These are phyloP conservation scores for Castanea sativa DNA, from an alignment of 306 rosid species.

Conservation along the genomic window DNA sequence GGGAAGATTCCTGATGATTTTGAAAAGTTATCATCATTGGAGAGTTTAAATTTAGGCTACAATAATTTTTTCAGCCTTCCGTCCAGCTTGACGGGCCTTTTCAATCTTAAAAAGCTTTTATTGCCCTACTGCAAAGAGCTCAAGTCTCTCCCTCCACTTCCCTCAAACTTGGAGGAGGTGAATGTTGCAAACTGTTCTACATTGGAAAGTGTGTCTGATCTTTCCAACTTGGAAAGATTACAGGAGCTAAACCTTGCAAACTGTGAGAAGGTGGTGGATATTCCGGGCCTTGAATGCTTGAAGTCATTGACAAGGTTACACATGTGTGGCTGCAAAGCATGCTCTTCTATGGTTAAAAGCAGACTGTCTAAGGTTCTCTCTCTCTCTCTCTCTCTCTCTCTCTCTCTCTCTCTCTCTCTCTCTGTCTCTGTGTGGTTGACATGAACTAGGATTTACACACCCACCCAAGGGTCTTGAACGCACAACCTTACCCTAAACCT, in stretches of 20 bases:
- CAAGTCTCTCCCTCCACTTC: constrained; percentile 58
- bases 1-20: constrained; percentile 60
- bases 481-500: background rate
- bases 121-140: constrained; percentile 42
- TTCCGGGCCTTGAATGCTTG: constrained; percentile 64
- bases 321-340: constrained; percentile 47
- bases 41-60: constrained; percentile 37
- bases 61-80: constrained; percentile 60
- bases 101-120: constrained; percentile 32
- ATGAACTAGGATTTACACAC: too few relatives aligned
- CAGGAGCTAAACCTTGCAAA: constrained; percentile 49
- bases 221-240: constrained; percentile 48
- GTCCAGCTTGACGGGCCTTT: constrained; percentile 53
- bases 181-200: constrained; percentile 43
- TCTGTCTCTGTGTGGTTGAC: too few relatives aligned
- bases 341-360: constrained; percentile 34
- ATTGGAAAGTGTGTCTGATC: constrained; percentile 42
- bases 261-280: constrained; percentile 49
- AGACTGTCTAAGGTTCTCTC: constrained; percentile 56
- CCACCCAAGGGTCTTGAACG: too few relatives aligned
- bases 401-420: background rate
- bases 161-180: constrained; percentile 53
- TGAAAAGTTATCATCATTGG: constrained; percentile 42
- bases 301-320: constrained; percentile 50
- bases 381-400: constrained; percentile 7